These are phyloP conservation scores for Cytospora schulzeri DNA, from an alignment of 2,329 filamentous ascomycete genomes.

Conservation along the genomic window DNA sequence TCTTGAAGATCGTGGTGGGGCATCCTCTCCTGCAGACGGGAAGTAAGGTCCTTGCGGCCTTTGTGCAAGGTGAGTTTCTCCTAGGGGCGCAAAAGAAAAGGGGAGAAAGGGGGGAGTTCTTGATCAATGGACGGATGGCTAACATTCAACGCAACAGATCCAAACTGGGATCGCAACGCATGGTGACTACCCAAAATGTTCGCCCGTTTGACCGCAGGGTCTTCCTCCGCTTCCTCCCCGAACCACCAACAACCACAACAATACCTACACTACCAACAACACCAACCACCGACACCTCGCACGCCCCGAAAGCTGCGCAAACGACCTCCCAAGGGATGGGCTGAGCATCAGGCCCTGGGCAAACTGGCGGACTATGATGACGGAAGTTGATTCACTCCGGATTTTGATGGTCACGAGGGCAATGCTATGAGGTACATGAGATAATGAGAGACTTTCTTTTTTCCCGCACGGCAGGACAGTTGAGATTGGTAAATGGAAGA, in stretches of 20 bases:
- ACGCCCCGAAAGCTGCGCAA: constrained; percentile 48
- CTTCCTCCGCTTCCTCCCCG: constrained; percentile 21
- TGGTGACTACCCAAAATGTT: constrained; percentile 61
- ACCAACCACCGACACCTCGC: constrained; percentile 32
- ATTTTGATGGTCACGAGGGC: background rate
- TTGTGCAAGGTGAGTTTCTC: constrained; percentile 79
- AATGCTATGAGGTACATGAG: constrained; percentile 1
- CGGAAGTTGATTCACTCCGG: constrained; percentile 6
- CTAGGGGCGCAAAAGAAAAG: background rate
- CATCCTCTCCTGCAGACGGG: constrained; percentile 96
- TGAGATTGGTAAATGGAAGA: constrained; percentile 11
- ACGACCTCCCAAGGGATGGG: constrained; percentile 38
- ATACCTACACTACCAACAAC: constrained; percentile 17
- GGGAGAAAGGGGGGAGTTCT: background rate
- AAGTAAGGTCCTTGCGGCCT: constrained; percentile 92
- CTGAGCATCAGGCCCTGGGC: constrained; percentile 35
- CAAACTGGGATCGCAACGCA: constrained; percentile 88
- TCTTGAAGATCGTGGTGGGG: constrained; percentile 95
- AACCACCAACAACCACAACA: constrained; percentile 19
- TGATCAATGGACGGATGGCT: background rate
- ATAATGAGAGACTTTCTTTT: constrained; percentile 6
- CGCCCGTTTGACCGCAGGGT: constrained; percentile 35
- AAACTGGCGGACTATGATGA: constrained; percentile 27
- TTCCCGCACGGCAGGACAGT: background rate
- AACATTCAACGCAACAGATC: constrained; percentile 54